phyloP scores from a whole-genome alignment of 805 yeast species.

The Phaffomyces opuntiae region DNA sequence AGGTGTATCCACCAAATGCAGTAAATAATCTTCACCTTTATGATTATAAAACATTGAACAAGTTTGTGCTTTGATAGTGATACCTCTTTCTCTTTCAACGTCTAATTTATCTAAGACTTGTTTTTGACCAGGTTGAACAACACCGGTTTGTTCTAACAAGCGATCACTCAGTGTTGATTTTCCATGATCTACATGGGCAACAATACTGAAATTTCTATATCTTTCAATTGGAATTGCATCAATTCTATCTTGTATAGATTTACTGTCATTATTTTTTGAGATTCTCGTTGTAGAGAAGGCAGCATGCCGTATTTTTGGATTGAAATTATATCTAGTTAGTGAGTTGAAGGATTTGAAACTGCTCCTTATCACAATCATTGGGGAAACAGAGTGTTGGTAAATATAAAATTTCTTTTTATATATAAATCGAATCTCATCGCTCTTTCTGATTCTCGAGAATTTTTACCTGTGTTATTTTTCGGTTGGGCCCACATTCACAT shows the following conservation, averaged over 20 bases:
- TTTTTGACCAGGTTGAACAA: slow-evolving; percentile 71
- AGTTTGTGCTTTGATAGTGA: slow-evolving; percentile 95
- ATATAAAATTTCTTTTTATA: too few species aligned
- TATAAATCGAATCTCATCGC: neutral
- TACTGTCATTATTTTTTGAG: neutral
- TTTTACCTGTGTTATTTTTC: neutral
- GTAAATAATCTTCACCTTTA: slow-evolving; percentile 63
- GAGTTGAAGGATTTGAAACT: too few species aligned
- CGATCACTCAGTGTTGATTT: slow-evolving; percentile 89
- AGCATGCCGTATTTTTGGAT: slow-evolving; percentile 5
- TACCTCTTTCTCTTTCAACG: slow-evolving; percentile 94
- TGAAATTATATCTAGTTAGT: too few species aligned
- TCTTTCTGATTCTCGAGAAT: neutral
- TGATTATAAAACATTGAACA: slow-evolving; percentile 83
- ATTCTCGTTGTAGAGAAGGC: neutral
- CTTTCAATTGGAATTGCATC: slow-evolving; percentile 74
- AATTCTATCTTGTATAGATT: slow-evolving; percentile 46
- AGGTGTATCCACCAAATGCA: slow-evolving; percentile 94
- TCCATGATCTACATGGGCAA: slow-evolving; percentile 91
- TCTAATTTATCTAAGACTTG: slow-evolving; percentile 89
- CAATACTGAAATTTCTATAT: slow-evolving; percentile 87
- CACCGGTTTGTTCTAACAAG: slow-evolving; percentile 81
- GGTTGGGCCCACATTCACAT: neutral
- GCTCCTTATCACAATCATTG: neutral
- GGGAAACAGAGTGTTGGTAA: too few species aligned